Evolutionary conservation across 306 rosid species (phyloP).

Genomic region (Acmispon strigosus): DNA sequence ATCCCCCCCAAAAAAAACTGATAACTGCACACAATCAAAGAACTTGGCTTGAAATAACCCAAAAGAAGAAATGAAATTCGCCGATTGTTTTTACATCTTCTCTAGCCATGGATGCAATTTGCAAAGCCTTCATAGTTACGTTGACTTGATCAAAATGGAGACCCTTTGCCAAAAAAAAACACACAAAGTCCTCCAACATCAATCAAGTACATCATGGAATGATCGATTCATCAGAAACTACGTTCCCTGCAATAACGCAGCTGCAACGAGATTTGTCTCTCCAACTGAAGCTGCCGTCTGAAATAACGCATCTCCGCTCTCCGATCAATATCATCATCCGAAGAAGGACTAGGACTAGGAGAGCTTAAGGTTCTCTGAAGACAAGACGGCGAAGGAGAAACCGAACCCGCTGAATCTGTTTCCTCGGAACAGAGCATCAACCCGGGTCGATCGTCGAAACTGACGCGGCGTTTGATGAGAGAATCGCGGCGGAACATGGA

Average conservation of each 20-base stretch:
- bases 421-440: conserved; percentile 24
- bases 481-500: conserved; percentile 34
- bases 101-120: background rate
- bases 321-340: conserved; percentile 64
- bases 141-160: background rate
- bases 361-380: conserved; percentile 55
- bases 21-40: background rate
- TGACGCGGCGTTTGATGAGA: conserved; percentile 16
- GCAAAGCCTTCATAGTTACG: background rate
- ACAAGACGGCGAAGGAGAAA: conserved; percentile 16
- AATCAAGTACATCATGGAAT: background rate
- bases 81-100: background rate
- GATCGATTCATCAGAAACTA: conserved; percentile 22
- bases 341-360: conserved; percentile 18
- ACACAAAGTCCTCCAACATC: conserved; percentile 10
- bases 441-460: conserved; percentile 57
- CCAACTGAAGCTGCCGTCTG: conserved; percentile 60
- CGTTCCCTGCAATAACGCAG: conserved; percentile 40
- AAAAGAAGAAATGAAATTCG: background rate
- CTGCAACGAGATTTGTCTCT: conserved; percentile 69
- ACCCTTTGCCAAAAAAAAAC: background rate
- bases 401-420: conserved; percentile 21
- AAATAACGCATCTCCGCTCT: conserved; percentile 77
- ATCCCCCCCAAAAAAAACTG: background rate
- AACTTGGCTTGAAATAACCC: background rate